Evolutionary conservation across 441 rosid genomes (phyloP), one percentile per base, ranked within the genome.

Genomic region (Kokia cookei): DNA sequence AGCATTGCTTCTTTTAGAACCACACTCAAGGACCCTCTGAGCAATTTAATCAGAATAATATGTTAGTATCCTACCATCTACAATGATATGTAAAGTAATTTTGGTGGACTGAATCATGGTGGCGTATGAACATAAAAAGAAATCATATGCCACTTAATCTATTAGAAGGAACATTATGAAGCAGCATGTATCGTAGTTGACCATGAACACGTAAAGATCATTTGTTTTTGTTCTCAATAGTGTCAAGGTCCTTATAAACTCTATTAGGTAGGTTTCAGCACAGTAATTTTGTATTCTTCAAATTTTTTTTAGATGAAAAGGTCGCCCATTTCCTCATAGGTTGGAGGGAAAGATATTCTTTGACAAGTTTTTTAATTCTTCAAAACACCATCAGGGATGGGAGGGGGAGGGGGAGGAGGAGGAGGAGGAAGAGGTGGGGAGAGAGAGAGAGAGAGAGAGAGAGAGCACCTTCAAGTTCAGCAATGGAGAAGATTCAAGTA

Each of bases 21-120:
- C 98, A 63, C 98, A 96, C 79, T 96, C 99, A 73, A 96, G 85
- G 3, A 91, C 88, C 78, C 87, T 91, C 99, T 96, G 86, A 74
- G 68, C 80, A 81, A 79, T 78, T 83, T 70, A 54, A 76, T 37
- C 77, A 84, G 66, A 83, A 50, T 7, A 72, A 79, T 24, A 62
- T 71, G 72, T 73, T 32, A 73, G 77, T 64, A 63, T 74, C 60
- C 29, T 7, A 40, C 32, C 43, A 69, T 37, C 22, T 24, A 47
- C 55, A 60, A 65, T 11, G 12, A 24, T 27, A 0, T 27, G 48
- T 47, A 15, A 15, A 50, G 19, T 50, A 50, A 4, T 50, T 58
- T 48, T 13, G 22, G 57, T 50, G 22, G 57, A 48, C 58, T 15
- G 15, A 27, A 48, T 48, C 29, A 37, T 26, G 40, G 42, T 26